Base-by-base conservation (phyloP, 2,329 filamentous ascomycete species). In the Emericellopsis atlantica region DNA sequence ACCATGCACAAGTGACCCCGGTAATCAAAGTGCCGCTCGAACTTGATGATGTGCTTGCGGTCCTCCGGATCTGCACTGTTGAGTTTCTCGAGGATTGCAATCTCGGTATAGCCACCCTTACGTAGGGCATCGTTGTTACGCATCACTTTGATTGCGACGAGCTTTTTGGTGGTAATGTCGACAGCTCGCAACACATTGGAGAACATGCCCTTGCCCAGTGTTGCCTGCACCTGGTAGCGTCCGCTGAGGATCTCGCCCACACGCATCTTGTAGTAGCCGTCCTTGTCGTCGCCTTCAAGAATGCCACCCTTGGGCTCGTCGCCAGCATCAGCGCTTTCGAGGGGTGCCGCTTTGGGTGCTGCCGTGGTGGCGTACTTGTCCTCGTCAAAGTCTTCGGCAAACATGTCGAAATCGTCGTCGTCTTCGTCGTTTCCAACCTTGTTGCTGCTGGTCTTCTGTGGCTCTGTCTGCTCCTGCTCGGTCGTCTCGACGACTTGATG, bases 141-240 rank as follows among this genome's bases (percentile, higher is more conserved):
- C 61, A 96, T 94, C 52, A 98, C 92, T 65, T 98, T 98, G 70
- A 98, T 84, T 21, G 92, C 92, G 26, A 96, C 89, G n/a, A 84
- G 59, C 50, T 76, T 75, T 53, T 80, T 81, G 43, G 74, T 84
- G 38, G 76, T 78, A 18, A 81, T 74, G 59, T 95, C 89, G 46
- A 77, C 73, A 18, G 92, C 92, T 48, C 87, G 80, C 40, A 92
- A 87, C n/a, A 98, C 92, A 8, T 87, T 88, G 0, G 92, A 94
- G 58, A 95, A 98, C 74, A 95, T 95, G 51, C 92, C 92, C 60
- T 86, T 88, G 47, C 92, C 92, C 18, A 98, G 72, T 40, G 81
- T 81, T 44, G 89, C 79, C 57, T 90, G 83, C 26, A 98, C 79
- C 56, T 92, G 85, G 59, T 96, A 96, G 29, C 88, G 83, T 24